Conservation (phyloP, 2,329 filamentous ascomycete genomes). For the Fusarium haematococcum region DNA sequence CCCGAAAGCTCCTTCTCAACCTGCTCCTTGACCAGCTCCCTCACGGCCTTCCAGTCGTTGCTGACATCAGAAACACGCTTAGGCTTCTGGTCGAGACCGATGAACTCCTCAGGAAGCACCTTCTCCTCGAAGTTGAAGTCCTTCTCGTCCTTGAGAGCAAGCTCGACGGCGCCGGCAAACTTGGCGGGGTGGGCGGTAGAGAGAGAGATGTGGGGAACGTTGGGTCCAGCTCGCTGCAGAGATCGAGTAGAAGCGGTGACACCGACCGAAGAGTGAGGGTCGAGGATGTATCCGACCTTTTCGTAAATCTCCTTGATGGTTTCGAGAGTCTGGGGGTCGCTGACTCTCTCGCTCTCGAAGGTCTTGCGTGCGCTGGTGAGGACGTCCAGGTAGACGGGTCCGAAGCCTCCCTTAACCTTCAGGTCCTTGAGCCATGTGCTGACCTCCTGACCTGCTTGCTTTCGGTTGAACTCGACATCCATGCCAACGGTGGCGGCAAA, state of each 20-base stretch:
- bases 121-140: constrained; percentile 80
- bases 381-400: constrained; percentile 78
- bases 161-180: constrained; percentile 86
- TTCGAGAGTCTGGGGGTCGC: constrained; percentile 74
- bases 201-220: constrained; percentile 81
- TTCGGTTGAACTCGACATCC: constrained; percentile 75
- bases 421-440: constrained; percentile 81
- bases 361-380: constrained; percentile 76
- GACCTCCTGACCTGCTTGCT: constrained; percentile 81
- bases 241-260: constrained; percentile 81
- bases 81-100: constrained; percentile 81
- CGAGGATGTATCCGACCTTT: constrained; percentile 81
- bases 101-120: constrained; percentile 84
- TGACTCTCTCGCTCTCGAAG: constrained; percentile 85
- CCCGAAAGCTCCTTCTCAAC: constrained; percentile 73
- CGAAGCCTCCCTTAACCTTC: constrained; percentile 85
- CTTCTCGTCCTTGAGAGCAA: constrained; percentile 77
- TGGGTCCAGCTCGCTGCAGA: constrained; percentile 63
- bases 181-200: constrained; percentile 97
- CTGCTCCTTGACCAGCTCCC: constrained; percentile 79
- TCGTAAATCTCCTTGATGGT: constrained; percentile 70
- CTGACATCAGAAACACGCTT: constrained; percentile 77
- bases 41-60: constrained; percentile 79
- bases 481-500: constrained; percentile 70
- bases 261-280: constrained; percentile 93